Conservation (phyloP, 345 rosid species). For the Syzygium aromaticum region DNA sequence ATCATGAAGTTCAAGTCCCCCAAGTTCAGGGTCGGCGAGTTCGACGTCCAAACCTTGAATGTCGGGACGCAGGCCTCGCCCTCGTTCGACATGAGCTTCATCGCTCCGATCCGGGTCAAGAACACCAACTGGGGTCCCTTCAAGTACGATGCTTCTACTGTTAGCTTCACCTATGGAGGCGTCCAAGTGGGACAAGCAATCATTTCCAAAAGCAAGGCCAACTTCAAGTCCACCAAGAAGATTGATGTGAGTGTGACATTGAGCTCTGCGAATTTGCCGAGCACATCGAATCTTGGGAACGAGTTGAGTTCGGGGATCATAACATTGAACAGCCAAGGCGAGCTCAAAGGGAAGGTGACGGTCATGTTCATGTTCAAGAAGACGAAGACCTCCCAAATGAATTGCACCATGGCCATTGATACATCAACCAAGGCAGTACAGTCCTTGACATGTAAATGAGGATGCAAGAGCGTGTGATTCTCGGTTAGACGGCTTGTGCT, state of each 20-base stretch:
- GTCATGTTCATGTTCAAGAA: conserved; percentile 5
- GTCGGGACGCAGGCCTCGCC: neutral
- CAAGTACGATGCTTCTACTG: conserved; percentile 1
- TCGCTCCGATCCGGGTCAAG: conserved; percentile 7
- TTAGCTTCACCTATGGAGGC: neutral
- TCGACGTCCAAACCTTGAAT: neutral
- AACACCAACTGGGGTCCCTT: conserved; percentile 12
- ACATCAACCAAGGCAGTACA: neutral
- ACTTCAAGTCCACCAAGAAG: conserved; percentile 6
- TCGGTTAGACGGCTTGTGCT: neutral
- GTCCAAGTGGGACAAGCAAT: neutral
- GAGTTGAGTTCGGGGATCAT: neutral
- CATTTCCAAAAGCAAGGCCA: conserved; percentile 3
- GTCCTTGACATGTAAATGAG: neutral
- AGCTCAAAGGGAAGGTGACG: conserved; percentile 1
- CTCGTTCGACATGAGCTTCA: neutral
- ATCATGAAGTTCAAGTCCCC: conserved; percentile 15
- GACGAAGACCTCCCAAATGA: conserved; percentile 1
- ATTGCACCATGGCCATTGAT: neutral
- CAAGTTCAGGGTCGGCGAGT: conserved; percentile 9
- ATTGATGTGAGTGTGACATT: neutral
- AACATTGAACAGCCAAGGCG: neutral
- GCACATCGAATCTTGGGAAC: neutral
- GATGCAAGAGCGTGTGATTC: neutral
- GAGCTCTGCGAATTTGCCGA: neutral